A percentile compares a stretch with the other conserved stretches of the same genome.
Evolutionary conservation across 2,329 filamentous ascomycete genomes (phyloP).

Genomic region (Blastomyces percursus): DNA sequence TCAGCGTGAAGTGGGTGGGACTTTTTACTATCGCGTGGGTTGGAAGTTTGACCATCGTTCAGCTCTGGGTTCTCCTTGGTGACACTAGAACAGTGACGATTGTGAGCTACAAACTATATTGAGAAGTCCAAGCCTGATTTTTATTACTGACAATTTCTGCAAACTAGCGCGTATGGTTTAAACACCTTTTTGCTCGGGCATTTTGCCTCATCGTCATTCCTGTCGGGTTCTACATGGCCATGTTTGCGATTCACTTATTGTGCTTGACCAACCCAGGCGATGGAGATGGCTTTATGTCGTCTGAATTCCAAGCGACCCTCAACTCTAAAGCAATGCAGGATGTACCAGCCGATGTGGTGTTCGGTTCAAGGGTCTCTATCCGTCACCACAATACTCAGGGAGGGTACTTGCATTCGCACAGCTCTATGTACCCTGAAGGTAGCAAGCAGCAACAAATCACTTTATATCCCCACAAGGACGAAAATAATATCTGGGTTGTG

Average conservation of each 20-base stretch:
- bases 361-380: constrained; percentile 74
- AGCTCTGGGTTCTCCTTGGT: constrained; percentile 90
- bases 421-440: constrained; percentile 92
- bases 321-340: constrained; percentile 96
- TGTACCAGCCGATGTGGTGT: constrained; percentile 80
- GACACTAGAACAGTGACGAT: constrained; percentile 77
- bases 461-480: constrained; percentile 96
- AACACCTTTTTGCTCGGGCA: constrained; percentile 81
- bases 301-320: constrained; percentile 93
- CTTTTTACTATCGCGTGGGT: constrained; percentile 99
- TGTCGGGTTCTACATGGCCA: constrained; percentile 79
- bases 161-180: constrained; percentile 63
- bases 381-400: constrained; percentile 96
- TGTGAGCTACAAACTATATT: constrained; percentile 54
- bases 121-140: constrained; percentile 54
- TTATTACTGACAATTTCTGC: constrained; percentile 13
- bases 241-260: constrained; percentile 95
- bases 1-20: constrained; percentile 98
- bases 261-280: constrained; percentile 92
- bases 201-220: constrained; percentile 92
- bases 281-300: constrained; percentile 98
- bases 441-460: constrained; percentile 99
- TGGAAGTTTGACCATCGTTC: constrained; percentile 74
- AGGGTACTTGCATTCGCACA: constrained; percentile 92
- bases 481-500: constrained; percentile 89